These are phyloP conservation scores for Alternaria ventricosa DNA, from an alignment of 2,329 filamentous ascomycete genomes.

Conservation along the genomic window DNA sequence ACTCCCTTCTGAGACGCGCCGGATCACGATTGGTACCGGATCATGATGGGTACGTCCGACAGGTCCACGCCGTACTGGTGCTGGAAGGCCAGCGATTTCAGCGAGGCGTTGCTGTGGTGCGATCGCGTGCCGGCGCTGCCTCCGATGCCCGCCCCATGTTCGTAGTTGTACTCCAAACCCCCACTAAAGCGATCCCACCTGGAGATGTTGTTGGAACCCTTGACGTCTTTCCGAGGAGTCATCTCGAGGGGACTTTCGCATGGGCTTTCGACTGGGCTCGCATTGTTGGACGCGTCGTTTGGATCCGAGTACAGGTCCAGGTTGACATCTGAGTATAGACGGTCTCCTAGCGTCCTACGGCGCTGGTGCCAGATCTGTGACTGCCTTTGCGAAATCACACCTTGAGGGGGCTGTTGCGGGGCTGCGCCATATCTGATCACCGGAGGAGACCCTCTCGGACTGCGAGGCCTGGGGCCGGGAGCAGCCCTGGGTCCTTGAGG, in stretches of 20 bases:
- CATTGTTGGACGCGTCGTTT: background rate
- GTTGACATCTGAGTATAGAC: conserved; percentile 24
- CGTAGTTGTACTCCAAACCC: conserved; percentile 46
- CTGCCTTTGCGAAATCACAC: conserved; percentile 35
- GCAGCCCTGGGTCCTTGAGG: conserved; percentile 9
- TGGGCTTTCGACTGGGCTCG: background rate
- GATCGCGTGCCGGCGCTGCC: conserved; percentile 47
- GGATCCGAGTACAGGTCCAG: background rate
- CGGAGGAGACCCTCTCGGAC: conserved; percentile 26
- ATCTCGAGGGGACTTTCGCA: background rate
- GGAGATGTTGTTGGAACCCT: conserved; percentile 2
- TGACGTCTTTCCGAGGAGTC: background rate
- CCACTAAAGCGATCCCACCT: conserved; percentile 45
- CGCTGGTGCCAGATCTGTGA: conserved; percentile 37
- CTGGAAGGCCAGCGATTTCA: conserved; percentile 39
- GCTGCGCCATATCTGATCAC: conserved; percentile 21
- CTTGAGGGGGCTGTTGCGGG: conserved; percentile 13
- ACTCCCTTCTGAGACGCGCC: conserved; percentile 16
- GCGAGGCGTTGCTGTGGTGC: conserved; percentile 37
- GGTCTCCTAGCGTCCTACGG: conserved; percentile 40
- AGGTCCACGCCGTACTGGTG: conserved; percentile 42
- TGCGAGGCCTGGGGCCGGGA: conserved; percentile 16
- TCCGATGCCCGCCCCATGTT: conserved; percentile 41
- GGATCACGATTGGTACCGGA: conserved; percentile 38
- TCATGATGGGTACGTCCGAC: conserved; percentile 42